Evolutionary conservation across 2,329 filamentous ascomycete genomes (phyloP).

Genomic region (Paraphaeosphaeria minitans): DNA sequence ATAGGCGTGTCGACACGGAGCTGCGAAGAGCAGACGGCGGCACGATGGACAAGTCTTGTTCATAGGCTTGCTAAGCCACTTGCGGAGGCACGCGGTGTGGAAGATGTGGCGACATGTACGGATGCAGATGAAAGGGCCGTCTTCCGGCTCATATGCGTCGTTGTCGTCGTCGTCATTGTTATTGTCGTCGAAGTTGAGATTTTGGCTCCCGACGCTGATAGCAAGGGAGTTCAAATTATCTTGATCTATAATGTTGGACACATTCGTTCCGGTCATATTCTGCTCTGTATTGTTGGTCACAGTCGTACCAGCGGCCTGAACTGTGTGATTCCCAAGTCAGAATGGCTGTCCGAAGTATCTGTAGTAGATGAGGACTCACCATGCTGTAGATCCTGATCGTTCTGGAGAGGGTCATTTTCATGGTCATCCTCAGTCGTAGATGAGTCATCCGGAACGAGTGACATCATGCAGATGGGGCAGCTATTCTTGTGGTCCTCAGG

Average conservation of each 20-base stretch:
- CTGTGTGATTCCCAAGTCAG: neutral
- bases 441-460: neutral
- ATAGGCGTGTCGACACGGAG: too few species aligned
- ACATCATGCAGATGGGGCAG: neutral
- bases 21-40: neutral
- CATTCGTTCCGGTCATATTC: neutral
- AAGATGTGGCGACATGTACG: neutral
- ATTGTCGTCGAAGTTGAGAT: neutral
- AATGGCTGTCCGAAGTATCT: neutral
- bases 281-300: neutral
- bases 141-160: neutral
- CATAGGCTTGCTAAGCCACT: neutral
- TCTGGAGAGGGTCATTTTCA: neutral
- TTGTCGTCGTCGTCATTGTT: too few species aligned
- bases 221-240: too few species aligned
- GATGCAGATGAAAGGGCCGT: neutral
- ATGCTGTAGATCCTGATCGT: neutral
- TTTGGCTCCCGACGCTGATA: too few species aligned
- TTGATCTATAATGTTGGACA: neutral
- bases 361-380: neutral
- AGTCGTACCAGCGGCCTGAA: neutral
- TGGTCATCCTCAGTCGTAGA: neutral
- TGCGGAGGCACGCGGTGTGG: conserved; percentile 1
- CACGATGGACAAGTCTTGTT: neutral
- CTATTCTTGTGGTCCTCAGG: neutral